A percentile compares a stretch with the other conserved stretches of the same genome.
These are phyloP conservation scores for Myrmaecium sp. DNA, from an alignment of 2,329 filamentous ascomycete genomes.

Conservation along the genomic window DNA sequence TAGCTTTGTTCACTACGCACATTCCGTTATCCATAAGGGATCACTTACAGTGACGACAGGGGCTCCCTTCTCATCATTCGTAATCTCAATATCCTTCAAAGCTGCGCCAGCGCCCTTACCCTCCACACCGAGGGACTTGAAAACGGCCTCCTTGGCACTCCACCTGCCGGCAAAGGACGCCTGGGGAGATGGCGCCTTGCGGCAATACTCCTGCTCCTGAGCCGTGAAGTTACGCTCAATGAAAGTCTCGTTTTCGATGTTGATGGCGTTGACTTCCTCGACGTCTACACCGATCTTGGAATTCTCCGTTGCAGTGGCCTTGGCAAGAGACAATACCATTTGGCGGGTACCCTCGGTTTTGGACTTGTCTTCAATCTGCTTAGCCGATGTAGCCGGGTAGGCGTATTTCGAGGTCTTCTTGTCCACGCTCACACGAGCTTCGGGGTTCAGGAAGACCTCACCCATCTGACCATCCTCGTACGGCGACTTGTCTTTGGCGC, in stretches of 20 bases:
- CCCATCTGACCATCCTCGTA: conserved; percentile 79
- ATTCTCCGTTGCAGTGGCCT: conserved; percentile 37
- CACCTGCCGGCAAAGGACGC: conserved; percentile 89
- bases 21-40: background rate
- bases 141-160: conserved; percentile 97
- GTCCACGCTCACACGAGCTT: conserved; percentile 68
- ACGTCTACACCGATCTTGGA: conserved; percentile 89
- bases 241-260: conserved; percentile 88
- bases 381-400: conserved; percentile 53
- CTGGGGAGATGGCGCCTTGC: conserved; percentile 58
- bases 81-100: conserved; percentile 88
- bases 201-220: conserved; percentile 74
- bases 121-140: conserved; percentile 83
- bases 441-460: conserved; percentile 83
- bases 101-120: conserved; percentile 79
- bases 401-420: conserved; percentile 70
- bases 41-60: conserved; percentile 67
- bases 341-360: conserved; percentile 48
- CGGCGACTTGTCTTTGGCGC: conserved; percentile 80
- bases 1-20: conserved; percentile 20
- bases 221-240: conserved; percentile 86
- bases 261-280: conserved; percentile 72
- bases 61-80: conserved; percentile 62
- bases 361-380: conserved; percentile 42
- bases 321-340: conserved; percentile 62